A percentile compares a stretch with the other conserved stretches of the same genome.
phyloP scores from a whole-genome alignment of 1,284 basidiomycete genomes.

The Leccinum griseonigrum region DNA sequence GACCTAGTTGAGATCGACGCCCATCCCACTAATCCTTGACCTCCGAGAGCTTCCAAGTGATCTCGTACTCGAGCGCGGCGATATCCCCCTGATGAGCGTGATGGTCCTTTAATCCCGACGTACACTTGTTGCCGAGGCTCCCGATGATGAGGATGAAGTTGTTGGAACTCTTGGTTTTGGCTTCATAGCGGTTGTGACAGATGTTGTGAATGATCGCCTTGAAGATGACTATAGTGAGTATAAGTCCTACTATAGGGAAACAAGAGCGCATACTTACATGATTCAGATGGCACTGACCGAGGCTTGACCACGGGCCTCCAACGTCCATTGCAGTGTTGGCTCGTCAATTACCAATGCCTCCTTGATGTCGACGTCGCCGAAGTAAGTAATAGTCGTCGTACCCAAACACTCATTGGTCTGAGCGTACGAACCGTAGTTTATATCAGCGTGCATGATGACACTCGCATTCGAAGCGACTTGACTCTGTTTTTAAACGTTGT shows the following conservation, averaged over 20 bases:
- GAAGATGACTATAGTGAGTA: conserved; percentile 80
- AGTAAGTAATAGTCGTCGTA: no score
- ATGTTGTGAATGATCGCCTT: conserved; percentile 96
- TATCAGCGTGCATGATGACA: no score
- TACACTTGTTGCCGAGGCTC: conserved; percentile 61
- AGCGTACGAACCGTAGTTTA: no score
- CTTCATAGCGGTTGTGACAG: conserved; percentile 89
- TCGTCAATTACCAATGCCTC: conserved; percentile 77
- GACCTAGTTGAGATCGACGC: conserved; percentile 92
- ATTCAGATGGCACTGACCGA: conserved; percentile 63
- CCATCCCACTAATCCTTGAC: conserved; percentile 95
- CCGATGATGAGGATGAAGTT: conserved; percentile 79
- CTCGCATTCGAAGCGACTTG: no score
- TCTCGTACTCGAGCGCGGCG: conserved; percentile 90
- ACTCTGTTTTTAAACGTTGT: no score
- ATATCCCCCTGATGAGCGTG: conserved; percentile 64
- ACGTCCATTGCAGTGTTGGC: conserved; percentile 68
- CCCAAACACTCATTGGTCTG: no score
- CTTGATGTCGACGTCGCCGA: no score
- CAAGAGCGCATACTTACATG: conserved; percentile 72
- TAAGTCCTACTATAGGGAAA: conserved; percentile 38
- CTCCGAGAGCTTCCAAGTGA: conserved; percentile 88
- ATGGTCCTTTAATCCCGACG: conserved; percentile 57
- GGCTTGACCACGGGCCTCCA: conserved; percentile 79
- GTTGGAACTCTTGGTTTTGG: conserved; percentile 63